These are phyloP conservation scores for Omphalotus guepiniiformis DNA, from an alignment of 768 basidiomycete genomes.

Conservation along the genomic window DNA sequence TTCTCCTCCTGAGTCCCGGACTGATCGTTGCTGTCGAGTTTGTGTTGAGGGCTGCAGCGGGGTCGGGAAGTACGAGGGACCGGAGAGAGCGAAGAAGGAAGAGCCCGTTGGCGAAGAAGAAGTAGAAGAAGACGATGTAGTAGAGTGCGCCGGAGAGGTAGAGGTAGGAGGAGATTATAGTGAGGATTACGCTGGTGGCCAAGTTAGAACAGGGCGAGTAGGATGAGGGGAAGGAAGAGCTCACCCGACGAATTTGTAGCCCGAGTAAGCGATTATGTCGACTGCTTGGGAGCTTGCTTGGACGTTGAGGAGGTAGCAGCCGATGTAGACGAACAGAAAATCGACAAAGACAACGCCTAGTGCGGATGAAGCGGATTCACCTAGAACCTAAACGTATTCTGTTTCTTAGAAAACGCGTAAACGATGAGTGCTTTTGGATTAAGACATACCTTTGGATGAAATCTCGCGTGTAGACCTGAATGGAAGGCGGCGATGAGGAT, in stretches of 20 bases:
- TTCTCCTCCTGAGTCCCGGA: conserved; percentile 73
- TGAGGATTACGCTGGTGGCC: conserved; percentile 70
- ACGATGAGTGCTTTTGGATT: background rate
- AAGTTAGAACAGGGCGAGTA: background rate
- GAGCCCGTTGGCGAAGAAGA: conserved; percentile 86
- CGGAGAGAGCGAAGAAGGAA: conserved; percentile 93
- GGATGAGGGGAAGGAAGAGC: conserved; percentile 19
- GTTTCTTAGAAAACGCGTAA: background rate
- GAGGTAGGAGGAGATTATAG: conserved; percentile 23
- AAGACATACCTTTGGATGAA: conserved; percentile 62
- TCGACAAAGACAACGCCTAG: conserved; percentile 83
- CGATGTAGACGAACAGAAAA: conserved; percentile 83
- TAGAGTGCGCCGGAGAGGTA: conserved; percentile 40
- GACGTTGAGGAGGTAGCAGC: conserved; percentile 92
- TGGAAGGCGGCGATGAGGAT: conserved; percentile 84
- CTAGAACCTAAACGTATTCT: conserved; percentile 53
- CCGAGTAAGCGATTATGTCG: conserved; percentile 88
- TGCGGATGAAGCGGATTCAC: conserved; percentile 80
- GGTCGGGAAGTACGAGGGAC: conserved; percentile 86
- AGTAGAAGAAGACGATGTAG: conserved; percentile 73
- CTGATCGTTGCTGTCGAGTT: conserved; percentile 56
- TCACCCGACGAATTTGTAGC: conserved; percentile 97
- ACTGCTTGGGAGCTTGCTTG: conserved; percentile 64
- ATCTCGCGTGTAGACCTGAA: conserved; percentile 76
- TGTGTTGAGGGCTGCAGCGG: conserved; percentile 39